These are phyloP conservation scores for Boletus semigastroideus DNA, from an alignment of 1,284 basidiomycete genomes.

Conservation along the genomic window DNA sequence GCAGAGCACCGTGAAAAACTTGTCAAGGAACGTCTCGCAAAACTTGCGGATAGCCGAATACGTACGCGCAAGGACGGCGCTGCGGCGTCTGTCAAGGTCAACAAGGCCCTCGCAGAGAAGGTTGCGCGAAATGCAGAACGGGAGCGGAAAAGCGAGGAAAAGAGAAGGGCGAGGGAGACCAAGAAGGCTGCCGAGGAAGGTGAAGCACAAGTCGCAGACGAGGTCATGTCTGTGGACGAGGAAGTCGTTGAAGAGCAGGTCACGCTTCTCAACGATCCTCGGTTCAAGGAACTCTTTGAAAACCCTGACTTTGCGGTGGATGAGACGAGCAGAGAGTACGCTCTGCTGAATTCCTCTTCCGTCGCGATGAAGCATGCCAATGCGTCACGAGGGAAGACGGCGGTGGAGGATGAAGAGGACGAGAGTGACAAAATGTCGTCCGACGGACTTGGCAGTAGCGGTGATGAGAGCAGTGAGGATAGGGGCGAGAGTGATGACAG, in stretches of 20 bases:
- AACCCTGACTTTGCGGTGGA: conserved; percentile 96
- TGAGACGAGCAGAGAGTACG: conserved; percentile 83
- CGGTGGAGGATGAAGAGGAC: conserved; percentile 88
- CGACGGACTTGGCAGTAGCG: conserved; percentile 56
- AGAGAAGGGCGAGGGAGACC: conserved; percentile 52
- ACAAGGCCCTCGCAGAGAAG: conserved; percentile 90
- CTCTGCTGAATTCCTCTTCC: conserved; percentile 87
- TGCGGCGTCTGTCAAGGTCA: conserved; percentile 73
- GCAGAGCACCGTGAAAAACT: conserved; percentile 90
- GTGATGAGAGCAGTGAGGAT: conserved; percentile 44
- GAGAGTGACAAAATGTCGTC: conserved; percentile 82
- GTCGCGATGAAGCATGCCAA: conserved; percentile 51
- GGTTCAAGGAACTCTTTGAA: conserved; percentile 91
- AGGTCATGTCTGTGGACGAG: conserved; percentile 43
- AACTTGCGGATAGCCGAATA: conserved; percentile 91
- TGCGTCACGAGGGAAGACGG: conserved; percentile 56
- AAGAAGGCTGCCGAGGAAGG: conserved; percentile 35
- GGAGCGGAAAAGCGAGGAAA: conserved; percentile 60
- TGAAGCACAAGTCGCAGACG: conserved; percentile 37
- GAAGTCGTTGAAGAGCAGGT: conserved; percentile 34
- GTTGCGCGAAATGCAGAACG: conserved; percentile 75
- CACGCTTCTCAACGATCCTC: conserved; percentile 79
- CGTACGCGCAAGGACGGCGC: conserved; percentile 61
- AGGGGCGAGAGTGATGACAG: conserved; percentile 48
- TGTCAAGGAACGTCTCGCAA: conserved; percentile 88